Evolutionary conservation across 768 basidiomycete species (phyloP), one percentile per base, ranked within the genome.

Genomic region (Termitomyces sp.): DNA sequence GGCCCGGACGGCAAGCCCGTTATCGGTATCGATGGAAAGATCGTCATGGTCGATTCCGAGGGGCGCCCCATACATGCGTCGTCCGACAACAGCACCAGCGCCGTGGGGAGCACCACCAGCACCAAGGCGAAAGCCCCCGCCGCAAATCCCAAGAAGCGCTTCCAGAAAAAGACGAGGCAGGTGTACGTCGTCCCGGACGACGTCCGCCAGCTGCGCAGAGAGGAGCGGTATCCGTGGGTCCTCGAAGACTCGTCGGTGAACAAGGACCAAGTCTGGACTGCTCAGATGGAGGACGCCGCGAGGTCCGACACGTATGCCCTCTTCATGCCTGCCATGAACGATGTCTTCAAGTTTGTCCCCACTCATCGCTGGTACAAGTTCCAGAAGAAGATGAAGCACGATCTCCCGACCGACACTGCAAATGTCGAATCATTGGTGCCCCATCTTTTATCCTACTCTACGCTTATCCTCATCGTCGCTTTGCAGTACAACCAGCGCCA

Each of bases 351-450:
- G 66, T 92, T 94, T 70, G 87, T 95, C 11, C 87, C 91, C 14
- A 84, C 90, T 5, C 84, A 91, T 67, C 80, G 92, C 44, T 94
- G 90, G 89, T 95, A 94, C 78, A 92, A 91, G 70, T 94, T 94
- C 67, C 90, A 90, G 72, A 92, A 91, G 77, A 85, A 85, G 62
- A 79, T 89, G 43, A 87, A 85, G 64, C 84, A 91, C 64, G 79
- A 83, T 64, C 73, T 90, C 15, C 86, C 85, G 44, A 81, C 81
- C 41, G 76, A 77, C 78, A 71, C 88, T 75, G 73, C 84, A 76
- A 73, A 87, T 75, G 63, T 91, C 80, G 79, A 84, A 76, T 65
- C 74, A 79, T 70, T 90, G 83, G 80, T 75, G 68, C 57, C 44
- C 49, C 9, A 42, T 7, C 48, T 55, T 50, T 42, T 19, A 26